phyloP scores from a whole-genome alignment of 148 eudicot genomes.

The Arbutus unedo region DNA sequence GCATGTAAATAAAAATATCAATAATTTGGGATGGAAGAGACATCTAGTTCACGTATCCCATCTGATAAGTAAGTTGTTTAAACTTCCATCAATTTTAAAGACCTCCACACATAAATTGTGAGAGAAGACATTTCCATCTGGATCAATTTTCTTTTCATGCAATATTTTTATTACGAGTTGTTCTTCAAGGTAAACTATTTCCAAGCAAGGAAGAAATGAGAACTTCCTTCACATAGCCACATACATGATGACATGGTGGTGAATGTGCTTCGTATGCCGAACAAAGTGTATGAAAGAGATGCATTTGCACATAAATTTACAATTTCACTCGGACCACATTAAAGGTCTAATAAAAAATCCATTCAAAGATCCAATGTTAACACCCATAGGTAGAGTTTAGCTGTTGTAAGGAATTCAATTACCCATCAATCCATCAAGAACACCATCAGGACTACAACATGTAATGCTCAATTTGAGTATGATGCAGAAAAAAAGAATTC shows the following conservation, averaged over 20 bases:
- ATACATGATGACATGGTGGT: not conserved
- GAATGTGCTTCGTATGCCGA: not conserved
- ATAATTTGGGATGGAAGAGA: not conserved
- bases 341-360: not conserved
- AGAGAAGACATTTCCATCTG: not conserved
- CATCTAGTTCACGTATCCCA: not conserved
- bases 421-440: not conserved
- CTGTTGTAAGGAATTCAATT: not conserved
- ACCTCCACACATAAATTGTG: not conserved
- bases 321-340: not conserved
- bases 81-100: not conserved
- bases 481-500: not conserved
- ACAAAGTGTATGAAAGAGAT: not conserved
- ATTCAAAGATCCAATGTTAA: not conserved
- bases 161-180: not conserved
- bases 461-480: not conserved
- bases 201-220: not conserved
- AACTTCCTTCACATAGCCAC: not conserved
- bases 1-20: not conserved
- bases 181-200: not conserved
- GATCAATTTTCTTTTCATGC: not conserved
- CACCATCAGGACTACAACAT: not conserved
- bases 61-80: not conserved
- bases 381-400: conserved; percentile 1
- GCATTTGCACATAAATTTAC: not conserved